Base-by-base conservation (phyloP, 1,284 basidiomycete genomes). In the Ceratorhiza oryzae-sativae region DNA sequence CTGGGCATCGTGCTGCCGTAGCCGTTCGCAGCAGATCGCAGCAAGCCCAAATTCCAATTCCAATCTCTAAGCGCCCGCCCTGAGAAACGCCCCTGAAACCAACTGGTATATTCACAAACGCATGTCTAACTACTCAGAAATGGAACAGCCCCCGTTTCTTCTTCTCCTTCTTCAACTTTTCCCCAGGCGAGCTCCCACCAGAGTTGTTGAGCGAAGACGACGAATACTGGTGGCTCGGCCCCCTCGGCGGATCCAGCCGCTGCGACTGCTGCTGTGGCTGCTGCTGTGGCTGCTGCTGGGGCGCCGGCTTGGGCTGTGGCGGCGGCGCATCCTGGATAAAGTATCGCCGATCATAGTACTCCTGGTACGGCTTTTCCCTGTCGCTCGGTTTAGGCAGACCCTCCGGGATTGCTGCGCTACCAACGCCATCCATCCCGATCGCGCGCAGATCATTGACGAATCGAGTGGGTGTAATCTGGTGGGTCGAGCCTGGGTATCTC, bases 371-470 rank as follows among this genome's bases (percentile, higher is more conserved):
- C 68, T 85, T 83, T 53, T 81, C 82, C 34, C 84, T 86, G 73
- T 80, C 83, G 59, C 80, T 82, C 36, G 81, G 80, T 27, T 89
- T 85, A n/a, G 85, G 81, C 20, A 92, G 77, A 6, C 92, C 92
- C 75, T 92, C 91, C 0, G 94, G 94, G 41, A 89, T 80, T 72
- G 84, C 86, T 77, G 82, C 87, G 68, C 87, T 95, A 74, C 86
- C 94, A 72, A 86, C 87, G 62, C 90, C 94, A 63, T 83, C 88
- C n/a, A 92, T 82, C 68, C 92, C 93, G 23, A 98, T 84, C 18
- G 90, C 88, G 78, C 93, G 92, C 72, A 98, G 83, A 77, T 96
- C 93, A 73, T 93, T 90, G 63, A 97, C 84, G 79, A 97, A 98
- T 34, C 87, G 82, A 56, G 89, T 87, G 0, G 97, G 97, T 0